Percentiles rank a stretch among this genome's conserved stretches.
These are phyloP conservation scores for Xenosphaeropsis pyriputrescens DNA, from an alignment of 2,329 filamentous ascomycete species.

Conservation along the genomic window DNA sequence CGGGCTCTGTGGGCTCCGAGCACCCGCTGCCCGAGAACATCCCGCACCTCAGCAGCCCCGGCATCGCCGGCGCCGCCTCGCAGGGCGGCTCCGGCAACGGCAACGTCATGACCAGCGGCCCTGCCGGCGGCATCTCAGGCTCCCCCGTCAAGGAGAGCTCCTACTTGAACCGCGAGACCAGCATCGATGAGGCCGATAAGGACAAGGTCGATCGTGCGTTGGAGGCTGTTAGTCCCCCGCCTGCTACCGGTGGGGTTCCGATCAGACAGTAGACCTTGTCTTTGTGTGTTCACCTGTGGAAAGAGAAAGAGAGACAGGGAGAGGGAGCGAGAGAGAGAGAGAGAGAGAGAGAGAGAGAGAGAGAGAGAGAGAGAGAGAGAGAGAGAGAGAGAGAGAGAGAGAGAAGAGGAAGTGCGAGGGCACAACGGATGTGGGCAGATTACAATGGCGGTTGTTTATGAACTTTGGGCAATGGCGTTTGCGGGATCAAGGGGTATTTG, in stretches of 20 bases:
- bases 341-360: no score
- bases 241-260: slow-evolving; percentile 38
- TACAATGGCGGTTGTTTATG: slow-evolving; percentile 1
- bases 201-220: slow-evolving; percentile 14
- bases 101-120: slow-evolving; percentile 27
- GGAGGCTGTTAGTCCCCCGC: slow-evolving; percentile 26
- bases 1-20: slow-evolving; percentile 85
- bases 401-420: no score
- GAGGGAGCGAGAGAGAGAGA: no score
- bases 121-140: slow-evolving; percentile 40
- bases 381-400: no score
- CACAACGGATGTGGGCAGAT: no score
- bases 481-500: slow-evolving; percentile 7
- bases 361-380: no score
- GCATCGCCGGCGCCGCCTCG: slow-evolving; percentile 19
- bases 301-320: no score
- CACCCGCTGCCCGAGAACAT: slow-evolving; percentile 94
- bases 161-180: slow-evolving; percentile 73
- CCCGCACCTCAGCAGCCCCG: slow-evolving; percentile 66
- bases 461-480: slow-evolving; percentile 13
- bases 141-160: slow-evolving; percentile 87
- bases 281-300: no score
- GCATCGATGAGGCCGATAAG: slow-evolving; percentile 35
- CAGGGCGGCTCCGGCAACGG: slow-evolving; percentile 27
- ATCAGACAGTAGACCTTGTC: slow-evolving; percentile 28